These are phyloP conservation scores for Fraxinus velutina DNA, from an alignment of 305 asterid species.

Conservation along the genomic window DNA sequence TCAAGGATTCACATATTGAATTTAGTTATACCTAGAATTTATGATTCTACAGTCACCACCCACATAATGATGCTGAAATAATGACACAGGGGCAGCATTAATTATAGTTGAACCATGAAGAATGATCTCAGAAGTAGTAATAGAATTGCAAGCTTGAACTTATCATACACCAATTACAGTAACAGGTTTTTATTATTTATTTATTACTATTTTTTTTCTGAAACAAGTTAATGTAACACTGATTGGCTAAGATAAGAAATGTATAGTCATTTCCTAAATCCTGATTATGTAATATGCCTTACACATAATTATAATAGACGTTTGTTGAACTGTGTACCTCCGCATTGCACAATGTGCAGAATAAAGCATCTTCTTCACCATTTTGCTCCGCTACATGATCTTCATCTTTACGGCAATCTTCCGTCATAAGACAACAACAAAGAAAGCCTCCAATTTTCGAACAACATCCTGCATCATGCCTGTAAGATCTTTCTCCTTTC, in stretches of 20 bases:
- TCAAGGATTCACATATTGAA: neutral
- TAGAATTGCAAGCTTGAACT: neutral
- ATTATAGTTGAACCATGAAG: neutral
- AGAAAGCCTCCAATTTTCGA: conserved; percentile 59
- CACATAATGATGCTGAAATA: neutral
- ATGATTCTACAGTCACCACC: neutral
- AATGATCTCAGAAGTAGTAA: neutral
- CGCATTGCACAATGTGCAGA: conserved; percentile 93
- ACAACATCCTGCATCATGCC: conserved; percentile 45
- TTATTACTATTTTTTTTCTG: too few species aligned
- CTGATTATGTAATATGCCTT: neutral
- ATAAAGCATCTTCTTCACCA: conserved; percentile 83
- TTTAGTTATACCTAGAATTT: neutral
- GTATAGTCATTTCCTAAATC: neutral
- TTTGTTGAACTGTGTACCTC: too few species aligned
- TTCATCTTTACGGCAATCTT: conserved; percentile 78
- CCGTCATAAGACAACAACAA: conserved; percentile 63
- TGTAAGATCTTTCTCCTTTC: conserved; percentile 50
- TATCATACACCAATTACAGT: too few species aligned
- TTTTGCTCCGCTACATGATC: conserved; percentile 42
- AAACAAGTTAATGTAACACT: neutral
- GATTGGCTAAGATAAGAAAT: neutral
- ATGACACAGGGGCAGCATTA: neutral
- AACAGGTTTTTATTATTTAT: too few species aligned
- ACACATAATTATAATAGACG: too few species aligned